Percentiles rank a stretch among this genome's conserved stretches.
Conservation (phyloP, 2,329 filamentous ascomycete genomes). For the Eurotiales sp. region DNA sequence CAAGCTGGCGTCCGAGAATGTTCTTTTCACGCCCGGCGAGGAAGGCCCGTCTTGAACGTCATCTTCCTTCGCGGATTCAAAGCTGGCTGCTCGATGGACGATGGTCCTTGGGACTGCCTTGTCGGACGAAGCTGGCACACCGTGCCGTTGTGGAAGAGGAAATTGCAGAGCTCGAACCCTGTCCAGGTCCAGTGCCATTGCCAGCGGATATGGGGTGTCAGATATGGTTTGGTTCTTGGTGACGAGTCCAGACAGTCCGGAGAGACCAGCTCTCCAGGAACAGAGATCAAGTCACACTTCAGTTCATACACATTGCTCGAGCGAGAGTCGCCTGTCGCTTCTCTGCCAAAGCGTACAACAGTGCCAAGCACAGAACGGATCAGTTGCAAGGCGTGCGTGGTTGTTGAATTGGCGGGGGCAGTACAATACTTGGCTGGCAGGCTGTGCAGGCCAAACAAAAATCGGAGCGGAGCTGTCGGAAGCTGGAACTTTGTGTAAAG, state of each 20-base stretch:
- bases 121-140: background rate
- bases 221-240: background rate
- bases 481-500: no score
- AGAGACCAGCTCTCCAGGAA: constrained; percentile 44
- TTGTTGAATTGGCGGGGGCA: background rate
- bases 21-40: constrained; percentile 44
- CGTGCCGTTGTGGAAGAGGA: constrained; percentile 15
- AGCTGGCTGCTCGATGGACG: constrained; percentile 56
- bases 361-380: no score
- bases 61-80: constrained; percentile 50
- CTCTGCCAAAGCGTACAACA: no score
- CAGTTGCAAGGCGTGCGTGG: no score
- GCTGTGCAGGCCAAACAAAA: no score
- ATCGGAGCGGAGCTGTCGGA: no score
- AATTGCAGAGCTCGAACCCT: constrained; percentile 18
- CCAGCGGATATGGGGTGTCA: constrained; percentile 12
- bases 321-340: no score
- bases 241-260: constrained; percentile 20
- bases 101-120: constrained; percentile 14
- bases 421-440: background rate
- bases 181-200: constrained; percentile 28
- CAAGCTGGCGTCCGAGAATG: constrained; percentile 48
- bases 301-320: constrained; percentile 16
- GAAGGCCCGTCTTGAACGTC: constrained; percentile 25
- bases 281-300: constrained; percentile 15